Evolutionary conservation across 1,284 basidiomycete species (phyloP), one percentile per base, ranked within the genome.

Genomic region (Apiotrichum siamense): DNA sequence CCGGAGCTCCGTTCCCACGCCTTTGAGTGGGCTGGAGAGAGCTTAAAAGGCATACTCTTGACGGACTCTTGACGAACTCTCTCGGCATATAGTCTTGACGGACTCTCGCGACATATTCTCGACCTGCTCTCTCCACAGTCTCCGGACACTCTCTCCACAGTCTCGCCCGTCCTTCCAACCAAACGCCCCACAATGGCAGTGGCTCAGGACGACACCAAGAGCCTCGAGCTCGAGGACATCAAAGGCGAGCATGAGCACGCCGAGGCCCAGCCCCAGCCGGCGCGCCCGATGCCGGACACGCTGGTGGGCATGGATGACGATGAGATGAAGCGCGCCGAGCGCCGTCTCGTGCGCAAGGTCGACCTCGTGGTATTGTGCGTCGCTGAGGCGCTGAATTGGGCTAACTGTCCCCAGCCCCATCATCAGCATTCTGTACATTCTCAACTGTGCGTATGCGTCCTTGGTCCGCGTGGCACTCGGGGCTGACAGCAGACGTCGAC

Each of bases 321-420:
- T 20, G 66, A 71, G 50, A 50, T 63, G 20, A 55, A 33, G 1
- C 50, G n/a, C 7, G 45, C 67, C 31, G 60, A 65, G 41, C 63
- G 61, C 44, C 45, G 26, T 4, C 60, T 60, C 2, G 67, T 65
- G 4, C 38, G 57, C 37, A 69, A 68, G 56, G 52, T 69, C 25
- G 69, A 71, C 43, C 45, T 69, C 7, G 42, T 67, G 11, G 48
- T 69, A 21, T 25, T 50, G 37, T 35, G 17, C 10, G 33, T 35
- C 18, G 10, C 17, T n/a, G 12, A n/a, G 33, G 13, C 12, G 13
- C 18, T 35, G 12, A n/a, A 35, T 35, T 9, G 29, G 29, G 29
- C 10, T 31, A 31, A 7, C 33, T 35, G 12, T 17, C 18, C 12
- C 7, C 33, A 35, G 33, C 7, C 49, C 49, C 1, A 40, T 35